Evolutionary conservation across 768 basidiomycete genomes (phyloP), one percentile per base, ranked within the genome.

Genomic region (Naganishia friedmannii): DNA sequence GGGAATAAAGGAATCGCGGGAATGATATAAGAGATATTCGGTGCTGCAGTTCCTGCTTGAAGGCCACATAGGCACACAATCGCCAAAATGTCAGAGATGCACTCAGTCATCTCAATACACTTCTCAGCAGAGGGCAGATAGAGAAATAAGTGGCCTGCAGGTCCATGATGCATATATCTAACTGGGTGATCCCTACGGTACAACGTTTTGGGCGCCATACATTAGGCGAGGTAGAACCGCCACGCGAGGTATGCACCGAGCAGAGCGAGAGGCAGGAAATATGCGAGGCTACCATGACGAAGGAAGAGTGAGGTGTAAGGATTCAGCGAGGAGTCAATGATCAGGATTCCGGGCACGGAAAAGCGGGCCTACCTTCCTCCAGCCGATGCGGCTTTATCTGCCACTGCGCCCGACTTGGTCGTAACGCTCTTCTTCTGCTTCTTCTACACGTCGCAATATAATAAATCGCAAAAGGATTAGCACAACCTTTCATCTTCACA

Each of bases 181-280:
- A 37, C 34, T 12, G 4, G 12, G 4, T 12, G 6, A 37, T 4
- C 12, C 34, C 34, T 37, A 37, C 34, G 34, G 34, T 37, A 37
- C 34, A 37, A 37, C 34, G 34, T 37, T 37, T 37, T 37, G 12
- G 37, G 34, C 23, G 29, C 55, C 31, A 39, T n/a, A n/a, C n/a
- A n/a, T 72, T 73, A 80, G 66, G 81, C 79, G 53, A 79, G 72
- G 81, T 92, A 92, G 82, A 85, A 88, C 72, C 91, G 86, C 87
- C 88, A 95, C 57, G 88, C 93, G 75, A 95, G 90, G 87, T 92
- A 94, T 58, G 86, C 93, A 72, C 86, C 90, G 55, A 95, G 83
- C 31, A 91, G 82, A 54, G 84, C 86, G 51, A 94, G 85, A 66
- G 93, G 93, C 28, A 92, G 77, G 77, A 93, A 87, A 86, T 92